A percentile compares a stretch with the other conserved stretches of the same genome.
Evolutionary conservation across 495 filamentous ascomycete species (phyloP).

Genomic region (Tuber magnatum): DNA sequence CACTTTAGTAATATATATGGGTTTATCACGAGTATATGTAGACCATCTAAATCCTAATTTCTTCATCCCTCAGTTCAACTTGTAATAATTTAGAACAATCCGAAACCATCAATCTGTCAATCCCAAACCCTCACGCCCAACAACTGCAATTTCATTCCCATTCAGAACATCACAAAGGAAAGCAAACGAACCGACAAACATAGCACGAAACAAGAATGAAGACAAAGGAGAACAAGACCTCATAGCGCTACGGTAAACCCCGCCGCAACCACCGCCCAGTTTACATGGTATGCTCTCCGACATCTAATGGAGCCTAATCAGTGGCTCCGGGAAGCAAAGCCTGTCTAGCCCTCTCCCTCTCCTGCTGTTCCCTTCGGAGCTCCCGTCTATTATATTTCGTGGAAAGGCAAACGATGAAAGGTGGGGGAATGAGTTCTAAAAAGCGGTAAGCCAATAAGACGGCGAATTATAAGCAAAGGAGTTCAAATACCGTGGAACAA

Average conservation of each 20-base stretch:
- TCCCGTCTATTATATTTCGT: not conserved
- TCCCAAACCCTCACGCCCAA: not conserved
- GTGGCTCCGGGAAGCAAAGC: not conserved
- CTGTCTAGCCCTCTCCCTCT: constrained; percentile 3
- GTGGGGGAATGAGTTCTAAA: constrained; percentile 1
- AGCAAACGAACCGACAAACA: not conserved
- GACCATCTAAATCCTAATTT: not conserved
- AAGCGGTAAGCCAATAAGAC: not conserved
- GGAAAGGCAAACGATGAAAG: not conserved
- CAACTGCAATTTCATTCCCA: not conserved
- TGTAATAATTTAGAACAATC: not conserved
- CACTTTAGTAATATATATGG: not conserved
- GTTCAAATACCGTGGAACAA: constrained; percentile 66
- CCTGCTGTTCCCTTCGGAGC: not conserved
- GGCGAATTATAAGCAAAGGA: not conserved
- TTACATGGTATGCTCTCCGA: not conserved
- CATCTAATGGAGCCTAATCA: not conserved
- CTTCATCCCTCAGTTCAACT: not conserved
- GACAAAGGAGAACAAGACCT: not conserved
- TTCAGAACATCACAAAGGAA: not conserved
- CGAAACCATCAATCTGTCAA: not conserved
- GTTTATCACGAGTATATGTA: not conserved
- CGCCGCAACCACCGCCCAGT: not conserved
- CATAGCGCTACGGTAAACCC: not conserved
- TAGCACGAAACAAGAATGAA: not conserved